Base-by-base conservation (phyloP, 1,284 basidiomycete genomes). In the Agroathelia rolfsii region DNA sequence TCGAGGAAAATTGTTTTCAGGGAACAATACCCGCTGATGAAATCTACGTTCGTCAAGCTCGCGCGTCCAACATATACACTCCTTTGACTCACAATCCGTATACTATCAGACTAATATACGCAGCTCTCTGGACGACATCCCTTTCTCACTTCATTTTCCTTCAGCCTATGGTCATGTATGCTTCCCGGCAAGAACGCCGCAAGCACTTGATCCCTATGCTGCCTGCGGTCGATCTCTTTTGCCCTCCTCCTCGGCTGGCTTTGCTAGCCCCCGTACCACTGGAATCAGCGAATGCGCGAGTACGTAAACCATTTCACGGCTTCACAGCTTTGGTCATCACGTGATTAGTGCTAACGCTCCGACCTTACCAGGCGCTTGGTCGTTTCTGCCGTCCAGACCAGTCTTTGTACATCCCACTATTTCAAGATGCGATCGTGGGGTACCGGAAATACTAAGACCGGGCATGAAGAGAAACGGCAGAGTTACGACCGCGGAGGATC, bases 141-240 rank as follows among this genome's bases (percentile, higher is more conserved):
- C n/a, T n/a, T n/a, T n/a, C 21, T 9, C 22, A 24, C 22, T 35
- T 22, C 25, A 10, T 14, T 12, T 36, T 30, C 19, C 22, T 12
- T 40, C 41, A 86, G 77, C 62, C 90, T 20, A 66, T 74, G n/a
- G 82, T 94, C 45, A 96, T 96, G 92, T 85, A 92, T 44, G 85
- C 85, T 0, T 80, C 83, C 2, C 82, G 78, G 40, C 92, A 96
- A 61, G 90, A 96, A 55, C 65, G 66, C 13, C 95, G 80, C 62
- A 95, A 95, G 45, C 83, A 86, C 43, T 67, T 71, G 6, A 69
- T 92, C 8, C 88, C 86, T 3, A 74, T 81, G 0, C 84, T 87
- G 43, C 58, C 67, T 22, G 66, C 75, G 0, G 67, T 93, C 32
- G 89, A 93, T 49, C 47, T 82, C 12, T 92, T 79, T 50, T 69